Evolutionary conservation across 306 rosid genomes (phyloP).

Genomic region (Crotalaria pallida): DNA sequence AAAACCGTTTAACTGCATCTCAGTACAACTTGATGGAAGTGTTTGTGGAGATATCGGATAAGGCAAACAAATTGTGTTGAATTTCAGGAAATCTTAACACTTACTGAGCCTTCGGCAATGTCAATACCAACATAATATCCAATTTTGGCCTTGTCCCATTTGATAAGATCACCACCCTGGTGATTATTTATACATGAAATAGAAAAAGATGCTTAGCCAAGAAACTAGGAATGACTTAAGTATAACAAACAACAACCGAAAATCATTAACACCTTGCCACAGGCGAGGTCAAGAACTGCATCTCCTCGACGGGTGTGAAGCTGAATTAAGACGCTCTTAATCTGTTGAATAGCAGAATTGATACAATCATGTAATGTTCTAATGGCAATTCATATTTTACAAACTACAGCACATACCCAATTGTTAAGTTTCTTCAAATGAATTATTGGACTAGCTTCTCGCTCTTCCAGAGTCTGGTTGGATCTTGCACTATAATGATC

Average conservation of each 20-base stretch:
- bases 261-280: conserved; percentile 77
- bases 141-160: conserved; percentile 97
- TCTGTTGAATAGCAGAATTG: conserved; percentile 42
- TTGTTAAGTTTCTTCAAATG: conserved; percentile 92
- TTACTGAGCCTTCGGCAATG: conserved; percentile 93
- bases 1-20: neutral
- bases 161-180: conserved; percentile 99
- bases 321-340: conserved; percentile 95
- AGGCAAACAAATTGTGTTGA: conserved; percentile 1
- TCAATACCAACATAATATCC: conserved; percentile 97
- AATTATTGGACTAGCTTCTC: conserved; percentile 85
- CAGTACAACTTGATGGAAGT: neutral
- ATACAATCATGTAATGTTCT: neutral
- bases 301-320: conserved; percentile 81
- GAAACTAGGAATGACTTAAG: neutral
- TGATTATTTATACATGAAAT: conserved; percentile 4
- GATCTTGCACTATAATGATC: conserved; percentile 92
- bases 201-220: conserved; percentile 4
- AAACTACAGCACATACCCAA: conserved; percentile 50
- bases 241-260: conserved; percentile 3
- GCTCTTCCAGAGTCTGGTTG: conserved; percentile 86
- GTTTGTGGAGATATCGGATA: neutral
- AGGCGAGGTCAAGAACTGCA: conserved; percentile 93
- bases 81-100: conserved; percentile 20
- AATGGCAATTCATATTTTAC: neutral